phyloP scores from a whole-genome alignment of 805 yeast genomes.

The Kluyveromyces starmeri region DNA sequence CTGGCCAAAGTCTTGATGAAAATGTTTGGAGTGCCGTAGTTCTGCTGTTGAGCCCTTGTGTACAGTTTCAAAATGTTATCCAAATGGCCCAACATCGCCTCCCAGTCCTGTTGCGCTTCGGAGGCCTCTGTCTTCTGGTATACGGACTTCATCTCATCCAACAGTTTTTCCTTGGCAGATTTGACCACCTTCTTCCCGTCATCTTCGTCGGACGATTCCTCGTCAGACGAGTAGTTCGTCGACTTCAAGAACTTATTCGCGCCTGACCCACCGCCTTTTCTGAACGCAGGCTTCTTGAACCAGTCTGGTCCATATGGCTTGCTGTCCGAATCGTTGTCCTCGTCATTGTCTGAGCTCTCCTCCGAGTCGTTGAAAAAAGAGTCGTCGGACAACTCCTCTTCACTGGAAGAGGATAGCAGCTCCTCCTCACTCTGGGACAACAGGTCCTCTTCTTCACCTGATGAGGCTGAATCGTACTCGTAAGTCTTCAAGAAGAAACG shows the following conservation, averaged over 20 bases:
- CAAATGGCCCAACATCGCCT: slow-evolving; percentile 60
- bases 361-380: slow-evolving; percentile 31
- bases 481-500: slow-evolving; percentile 71
- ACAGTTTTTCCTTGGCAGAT: slow-evolving; percentile 84
- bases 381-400: slow-evolving; percentile 28
- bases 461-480: slow-evolving; percentile 36
- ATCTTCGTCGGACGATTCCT: slow-evolving; percentile 46
- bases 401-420: slow-evolving; percentile 23
- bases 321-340: slow-evolving; percentile 35
- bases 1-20: slow-evolving; percentile 62
- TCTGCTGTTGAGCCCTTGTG: slow-evolving; percentile 68
- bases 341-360: slow-evolving; percentile 33
- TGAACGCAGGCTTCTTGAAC: slow-evolving; percentile 34
- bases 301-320: slow-evolving; percentile 37
- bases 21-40: slow-evolving; percentile 56
- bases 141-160: slow-evolving; percentile 72
- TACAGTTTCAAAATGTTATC: slow-evolving; percentile 65
- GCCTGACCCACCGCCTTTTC: slow-evolving; percentile 26
- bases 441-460: slow-evolving; percentile 36
- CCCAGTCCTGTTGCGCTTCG: slow-evolving; percentile 71
- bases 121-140: slow-evolving; percentile 62
- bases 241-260: slow-evolving; percentile 30
- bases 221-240: slow-evolving; percentile 31
- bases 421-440: slow-evolving; percentile 36
- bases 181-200: slow-evolving; percentile 81